Evolutionary conservation across 164 flowering plant species (phyloP).

Genomic region (Echeveria elegans): DNA sequence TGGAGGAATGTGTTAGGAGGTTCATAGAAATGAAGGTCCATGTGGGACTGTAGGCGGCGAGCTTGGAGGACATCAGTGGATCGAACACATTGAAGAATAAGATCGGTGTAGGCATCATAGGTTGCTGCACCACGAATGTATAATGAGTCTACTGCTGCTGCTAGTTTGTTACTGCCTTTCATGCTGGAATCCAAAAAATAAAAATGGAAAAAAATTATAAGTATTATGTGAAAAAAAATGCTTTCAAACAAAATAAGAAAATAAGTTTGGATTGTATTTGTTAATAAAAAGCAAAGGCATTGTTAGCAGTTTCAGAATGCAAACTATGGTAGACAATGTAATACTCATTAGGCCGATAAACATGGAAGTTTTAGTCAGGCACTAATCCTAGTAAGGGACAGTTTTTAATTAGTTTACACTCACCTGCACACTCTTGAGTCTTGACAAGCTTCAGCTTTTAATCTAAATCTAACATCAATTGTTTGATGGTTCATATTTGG

Average conservation of each 20-base stretch:
- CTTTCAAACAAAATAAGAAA: too few relatives aligned
- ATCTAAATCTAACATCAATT: neutral
- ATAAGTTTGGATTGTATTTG: too few relatives aligned
- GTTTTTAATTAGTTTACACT: too few relatives aligned
- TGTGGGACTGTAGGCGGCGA: constrained; percentile 37
- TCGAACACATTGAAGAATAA: constrained; percentile 36
- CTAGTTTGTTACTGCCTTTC: constrained; percentile 26
- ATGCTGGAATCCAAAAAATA: constrained; percentile 10
- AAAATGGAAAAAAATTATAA: constrained; percentile 11
- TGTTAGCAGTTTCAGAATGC: too few relatives aligned
- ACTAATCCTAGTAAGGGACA: too few relatives aligned
- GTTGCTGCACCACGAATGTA: constrained; percentile 22
- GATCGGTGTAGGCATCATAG: constrained; percentile 27
- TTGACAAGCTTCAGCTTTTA: neutral
- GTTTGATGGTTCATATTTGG: neutral
- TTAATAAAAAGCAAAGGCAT: too few relatives aligned
- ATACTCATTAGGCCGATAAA: too few relatives aligned
- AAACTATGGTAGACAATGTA: too few relatives aligned
- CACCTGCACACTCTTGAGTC: neutral
- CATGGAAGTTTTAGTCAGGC: too few relatives aligned
- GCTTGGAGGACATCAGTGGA: constrained; percentile 30
- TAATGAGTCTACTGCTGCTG: constrained; percentile 28
- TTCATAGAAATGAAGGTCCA: constrained; percentile 26
- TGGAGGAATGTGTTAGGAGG: constrained; percentile 29
- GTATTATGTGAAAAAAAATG: constrained; percentile 23